A percentile compares a stretch with the other conserved stretches of the same genome.
Evolutionary conservation across 495 filamentous ascomycete species (phyloP).

Genomic region (Aspergillus nidulans): DNA sequence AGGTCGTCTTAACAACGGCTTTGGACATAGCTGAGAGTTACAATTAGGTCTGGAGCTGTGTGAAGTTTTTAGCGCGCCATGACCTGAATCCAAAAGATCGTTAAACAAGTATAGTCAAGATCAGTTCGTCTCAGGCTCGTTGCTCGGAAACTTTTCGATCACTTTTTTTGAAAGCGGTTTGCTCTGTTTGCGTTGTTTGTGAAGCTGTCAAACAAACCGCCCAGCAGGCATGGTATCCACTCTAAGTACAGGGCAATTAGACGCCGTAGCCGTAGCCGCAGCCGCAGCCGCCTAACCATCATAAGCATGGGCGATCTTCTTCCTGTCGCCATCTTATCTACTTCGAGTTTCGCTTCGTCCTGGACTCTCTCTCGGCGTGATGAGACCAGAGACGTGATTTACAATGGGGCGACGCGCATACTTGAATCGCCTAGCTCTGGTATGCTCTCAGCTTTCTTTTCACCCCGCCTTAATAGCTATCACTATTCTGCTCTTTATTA

Average conservation of each 20-base stretch:
- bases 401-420: conserved; percentile 49
- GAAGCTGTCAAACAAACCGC: neutral
- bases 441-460: conserved; percentile 29
- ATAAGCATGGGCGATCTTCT: too few relatives aligned
- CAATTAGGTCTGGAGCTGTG: neutral
- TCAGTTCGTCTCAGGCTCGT: conserved; percentile 5
- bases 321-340: neutral
- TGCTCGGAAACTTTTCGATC: conserved; percentile 23
- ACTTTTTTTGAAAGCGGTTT: conserved; percentile 32
- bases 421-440: conserved; percentile 50
- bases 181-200: conserved; percentile 37
- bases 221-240: too few relatives aligned
- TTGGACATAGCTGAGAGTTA: conserved; percentile 39
- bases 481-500: neutral
- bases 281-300: too few relatives aligned
- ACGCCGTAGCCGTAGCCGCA: conserved; percentile 18
- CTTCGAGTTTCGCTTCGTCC: conserved; percentile 2
- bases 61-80: conserved; percentile 25
- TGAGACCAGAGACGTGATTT: conserved; percentile 1
- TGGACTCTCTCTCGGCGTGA: neutral
- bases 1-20: conserved; percentile 70
- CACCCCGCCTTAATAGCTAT: neutral
- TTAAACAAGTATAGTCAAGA: neutral
- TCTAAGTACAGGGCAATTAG: too few relatives aligned
- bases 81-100: conserved; percentile 5